phyloP scores from a whole-genome alignment of 805 yeast species.

The Trichomonascus vanleenenianus region DNA sequence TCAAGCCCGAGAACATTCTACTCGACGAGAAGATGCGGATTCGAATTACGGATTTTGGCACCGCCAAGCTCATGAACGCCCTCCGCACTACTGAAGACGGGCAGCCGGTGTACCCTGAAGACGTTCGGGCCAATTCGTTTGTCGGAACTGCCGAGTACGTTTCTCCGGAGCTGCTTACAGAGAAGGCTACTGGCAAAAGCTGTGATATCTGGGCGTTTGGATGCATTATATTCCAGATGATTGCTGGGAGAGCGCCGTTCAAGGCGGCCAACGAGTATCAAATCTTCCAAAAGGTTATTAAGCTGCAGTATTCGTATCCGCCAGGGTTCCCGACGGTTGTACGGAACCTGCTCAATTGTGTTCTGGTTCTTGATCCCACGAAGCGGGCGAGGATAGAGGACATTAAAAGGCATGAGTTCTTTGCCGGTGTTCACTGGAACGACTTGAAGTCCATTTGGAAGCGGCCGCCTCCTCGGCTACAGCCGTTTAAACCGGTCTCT shows the following conservation, averaged over 20 bases:
- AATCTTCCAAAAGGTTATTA: constrained; percentile 83
- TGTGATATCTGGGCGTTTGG: constrained; percentile 94
- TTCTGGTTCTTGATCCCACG: constrained; percentile 66
- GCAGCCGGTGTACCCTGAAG: constrained; percentile 26
- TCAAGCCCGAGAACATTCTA: constrained; percentile 89
- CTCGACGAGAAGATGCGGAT: constrained; percentile 79
- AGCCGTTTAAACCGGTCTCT: constrained; percentile 43
- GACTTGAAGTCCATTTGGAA: constrained; percentile 66
- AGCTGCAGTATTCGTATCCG: constrained; percentile 65
- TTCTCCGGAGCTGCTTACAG: constrained; percentile 77
- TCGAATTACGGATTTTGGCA: constrained; percentile 95
- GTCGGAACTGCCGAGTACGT: constrained; percentile 98
- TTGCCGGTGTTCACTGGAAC: constrained; percentile 62
- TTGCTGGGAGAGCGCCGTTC: constrained; percentile 82
- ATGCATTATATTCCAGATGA: constrained; percentile 75
- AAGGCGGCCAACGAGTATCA: constrained; percentile 78
- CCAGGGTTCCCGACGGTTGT: constrained; percentile 55
- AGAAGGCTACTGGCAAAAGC: constrained; percentile 74
- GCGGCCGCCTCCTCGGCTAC: constrained; percentile 55
- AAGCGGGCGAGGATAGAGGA: constrained; percentile 49
- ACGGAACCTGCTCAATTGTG: constrained; percentile 55
- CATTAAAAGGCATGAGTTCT: constrained; percentile 67
- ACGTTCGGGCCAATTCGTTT: constrained; percentile 51
- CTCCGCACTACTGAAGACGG: constrained; percentile 18
- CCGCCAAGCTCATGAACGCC: constrained; percentile 69